Conservation (phyloP, 228 moss, liverwort and hornwort species). For the Sphagnum magellanicum region DNA sequence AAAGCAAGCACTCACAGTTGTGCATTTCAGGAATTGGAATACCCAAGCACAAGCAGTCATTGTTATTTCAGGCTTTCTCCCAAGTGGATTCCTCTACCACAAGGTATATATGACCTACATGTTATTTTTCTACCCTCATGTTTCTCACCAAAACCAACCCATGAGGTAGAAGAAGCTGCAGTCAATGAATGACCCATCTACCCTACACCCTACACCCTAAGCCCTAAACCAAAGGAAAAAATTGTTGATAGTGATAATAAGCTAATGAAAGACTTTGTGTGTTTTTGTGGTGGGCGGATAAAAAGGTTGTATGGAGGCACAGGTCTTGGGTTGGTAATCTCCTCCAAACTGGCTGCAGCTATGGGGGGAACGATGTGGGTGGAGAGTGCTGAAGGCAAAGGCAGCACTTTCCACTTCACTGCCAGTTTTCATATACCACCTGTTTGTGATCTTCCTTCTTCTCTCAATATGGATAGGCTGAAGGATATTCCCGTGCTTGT, state of each 20-base stretch:
- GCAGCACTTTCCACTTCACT: conserved; percentile 50
- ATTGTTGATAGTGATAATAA: neutral
- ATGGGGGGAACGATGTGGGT: conserved; percentile 75
- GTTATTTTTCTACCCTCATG: no score
- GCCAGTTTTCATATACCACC: conserved; percentile 56
- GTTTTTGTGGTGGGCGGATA: neutral
- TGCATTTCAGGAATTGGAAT: conserved; percentile 52
- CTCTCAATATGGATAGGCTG: conserved; percentile 40
- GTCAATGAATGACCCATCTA: no score
- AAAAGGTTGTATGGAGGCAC: conserved; percentile 59
- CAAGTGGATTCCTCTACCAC: conserved; percentile 64
- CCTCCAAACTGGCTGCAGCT: conserved; percentile 56
- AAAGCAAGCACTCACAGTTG: neutral
- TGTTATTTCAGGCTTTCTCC: conserved; percentile 60
- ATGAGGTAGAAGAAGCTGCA: no score
- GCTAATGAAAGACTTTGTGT: neutral
- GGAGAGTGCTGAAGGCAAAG: conserved; percentile 52
- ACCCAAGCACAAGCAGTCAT: conserved; percentile 61
- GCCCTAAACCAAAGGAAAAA: no score
- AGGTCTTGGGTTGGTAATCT: conserved; percentile 57
- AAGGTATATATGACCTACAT: conserved; percentile 21
- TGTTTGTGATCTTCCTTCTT: conserved; percentile 46
- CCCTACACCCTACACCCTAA: no score
- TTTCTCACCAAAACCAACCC: no score
- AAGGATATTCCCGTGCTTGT: conserved; percentile 40